These are phyloP conservation scores for Leptographium radiaticola DNA, from an alignment of 2,329 filamentous ascomycete genomes.

Conservation along the genomic window DNA sequence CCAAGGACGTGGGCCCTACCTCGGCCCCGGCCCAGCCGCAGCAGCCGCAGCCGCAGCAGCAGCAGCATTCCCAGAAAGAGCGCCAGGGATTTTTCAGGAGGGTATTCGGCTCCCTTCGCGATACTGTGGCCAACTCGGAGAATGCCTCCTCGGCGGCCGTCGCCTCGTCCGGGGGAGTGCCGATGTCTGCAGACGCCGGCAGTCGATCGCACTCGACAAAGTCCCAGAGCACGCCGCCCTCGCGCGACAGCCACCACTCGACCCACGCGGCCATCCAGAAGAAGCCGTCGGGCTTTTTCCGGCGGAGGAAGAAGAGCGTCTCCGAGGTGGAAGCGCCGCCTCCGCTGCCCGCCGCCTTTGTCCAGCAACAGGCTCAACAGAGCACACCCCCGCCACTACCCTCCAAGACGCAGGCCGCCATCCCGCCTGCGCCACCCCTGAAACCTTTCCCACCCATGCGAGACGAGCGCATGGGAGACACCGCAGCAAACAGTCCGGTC, in stretches of 20 bases:
- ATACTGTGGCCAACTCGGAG: conserved; percentile 16
- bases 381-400: conserved; percentile 18
- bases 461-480: conserved; percentile 15
- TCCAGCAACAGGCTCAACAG: neutral
- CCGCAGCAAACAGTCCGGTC: conserved; percentile 46
- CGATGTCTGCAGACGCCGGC: conserved; percentile 20
- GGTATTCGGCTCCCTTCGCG: conserved; percentile 70
- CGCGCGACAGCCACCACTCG: conserved; percentile 35
- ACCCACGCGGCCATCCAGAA: conserved; percentile 53
- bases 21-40: conserved; percentile 9
- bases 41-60: neutral
- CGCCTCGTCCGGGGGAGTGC: conserved; percentile 12
- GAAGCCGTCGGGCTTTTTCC: conserved; percentile 90
- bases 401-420: conserved; percentile 19
- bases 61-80: conserved; percentile 34
- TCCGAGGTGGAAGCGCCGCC: conserved; percentile 49
- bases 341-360: conserved; percentile 35
- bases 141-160: conserved; percentile 9
- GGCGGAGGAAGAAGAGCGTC: conserved; percentile 81
- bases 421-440: conserved; percentile 22
- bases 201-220: conserved; percentile 32
- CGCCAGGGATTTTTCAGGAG: conserved; percentile 83
- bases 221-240: conserved; percentile 32
- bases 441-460: conserved; percentile 18
- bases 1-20: conserved; percentile 35